These are phyloP conservation scores for Apiotrichum gamsii DNA, from an alignment of 1,284 basidiomycete species.

Conservation along the genomic window DNA sequence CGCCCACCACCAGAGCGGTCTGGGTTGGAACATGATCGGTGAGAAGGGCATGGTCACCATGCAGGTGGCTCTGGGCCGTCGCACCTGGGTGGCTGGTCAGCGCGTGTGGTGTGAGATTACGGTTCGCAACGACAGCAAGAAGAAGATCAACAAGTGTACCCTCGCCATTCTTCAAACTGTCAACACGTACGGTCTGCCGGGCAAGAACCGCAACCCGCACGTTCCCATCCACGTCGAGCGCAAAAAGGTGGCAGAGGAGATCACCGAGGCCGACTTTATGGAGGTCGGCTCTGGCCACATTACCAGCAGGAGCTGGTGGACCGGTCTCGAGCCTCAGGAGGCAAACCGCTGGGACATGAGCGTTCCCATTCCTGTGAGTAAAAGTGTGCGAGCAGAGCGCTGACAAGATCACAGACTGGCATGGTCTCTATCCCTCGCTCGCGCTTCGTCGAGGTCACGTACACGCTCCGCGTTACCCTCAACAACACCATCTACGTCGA, in stretches of 20 bases:
- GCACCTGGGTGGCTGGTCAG: conserved; percentile 81
- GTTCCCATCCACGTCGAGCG: conserved; percentile 51
- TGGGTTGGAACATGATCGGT: conserved; percentile 56
- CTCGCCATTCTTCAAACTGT: conserved; percentile 67
- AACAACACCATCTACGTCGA: conserved; percentile 56
- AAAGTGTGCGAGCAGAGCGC: conserved; percentile 1
- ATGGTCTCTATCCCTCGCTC: conserved; percentile 68
- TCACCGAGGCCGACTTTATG: conserved; percentile 55
- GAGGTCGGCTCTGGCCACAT: conserved; percentile 60
- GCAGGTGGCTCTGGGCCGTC: conserved; percentile 65
- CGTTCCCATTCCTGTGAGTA: conserved; percentile 65
- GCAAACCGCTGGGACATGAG: conserved; percentile 54
- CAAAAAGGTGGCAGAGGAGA: conserved; percentile 57
- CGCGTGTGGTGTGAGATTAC: conserved; percentile 64
- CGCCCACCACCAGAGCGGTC: conserved; percentile 55
- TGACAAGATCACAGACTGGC: conserved; percentile 56
- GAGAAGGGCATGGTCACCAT: conserved; percentile 66
- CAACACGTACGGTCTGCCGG: conserved; percentile 59
- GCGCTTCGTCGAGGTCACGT: conserved; percentile 71
- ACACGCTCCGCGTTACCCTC: conserved; percentile 65
- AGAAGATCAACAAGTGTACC: conserved; percentile 62
- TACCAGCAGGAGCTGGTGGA: conserved; percentile 82
- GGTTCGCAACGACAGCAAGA: conserved; percentile 68
- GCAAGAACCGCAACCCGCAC: conserved; percentile 38
- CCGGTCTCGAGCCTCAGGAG: conserved; percentile 63